Conservation (phyloP, 768 basidiomycete genomes). For the Crassisporium funariophilum region DNA sequence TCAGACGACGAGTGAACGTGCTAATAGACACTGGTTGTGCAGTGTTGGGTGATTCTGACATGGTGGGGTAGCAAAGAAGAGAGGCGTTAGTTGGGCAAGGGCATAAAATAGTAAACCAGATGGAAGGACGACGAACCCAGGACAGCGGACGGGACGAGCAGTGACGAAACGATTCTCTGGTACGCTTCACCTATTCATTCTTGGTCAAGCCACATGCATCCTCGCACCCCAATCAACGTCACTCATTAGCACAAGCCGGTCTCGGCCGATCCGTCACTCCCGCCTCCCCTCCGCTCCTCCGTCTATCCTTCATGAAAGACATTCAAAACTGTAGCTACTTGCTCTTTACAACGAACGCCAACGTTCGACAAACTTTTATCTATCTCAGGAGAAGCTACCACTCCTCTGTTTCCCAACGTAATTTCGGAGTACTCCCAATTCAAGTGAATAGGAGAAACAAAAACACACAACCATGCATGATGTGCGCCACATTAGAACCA, state of each 20-base stretch:
- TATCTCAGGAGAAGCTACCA: too few species aligned
- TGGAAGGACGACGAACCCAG: conserved; percentile 40
- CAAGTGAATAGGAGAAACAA: too few species aligned
- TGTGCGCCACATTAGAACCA: too few species aligned
- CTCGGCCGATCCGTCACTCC: conserved; percentile 19
- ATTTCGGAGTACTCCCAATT: too few species aligned
- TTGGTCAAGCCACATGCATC: conserved; percentile 18
- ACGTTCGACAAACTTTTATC: too few species aligned
- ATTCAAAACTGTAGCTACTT: background rate
- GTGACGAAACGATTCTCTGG: conserved; percentile 42
- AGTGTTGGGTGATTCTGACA: conserved; percentile 26
- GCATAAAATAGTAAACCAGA: conserved; percentile 31
- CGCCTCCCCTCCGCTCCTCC: conserved; percentile 2
- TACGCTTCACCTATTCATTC: conserved; percentile 28
- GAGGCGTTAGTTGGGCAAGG: conserved; percentile 14
- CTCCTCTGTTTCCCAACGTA: too few species aligned
- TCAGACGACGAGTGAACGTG: conserved; percentile 26
- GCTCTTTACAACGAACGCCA: background rate
- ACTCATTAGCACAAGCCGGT: conserved; percentile 16
- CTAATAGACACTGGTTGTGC: conserved; percentile 7
- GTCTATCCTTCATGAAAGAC: background rate
- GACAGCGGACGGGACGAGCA: conserved; percentile 35
- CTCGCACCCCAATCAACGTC: conserved; percentile 8
- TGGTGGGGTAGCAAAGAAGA: conserved; percentile 22
- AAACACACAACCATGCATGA: too few species aligned